Conservation (phyloP, 345 rosid species). For the Toxicodendron radicans region DNA sequence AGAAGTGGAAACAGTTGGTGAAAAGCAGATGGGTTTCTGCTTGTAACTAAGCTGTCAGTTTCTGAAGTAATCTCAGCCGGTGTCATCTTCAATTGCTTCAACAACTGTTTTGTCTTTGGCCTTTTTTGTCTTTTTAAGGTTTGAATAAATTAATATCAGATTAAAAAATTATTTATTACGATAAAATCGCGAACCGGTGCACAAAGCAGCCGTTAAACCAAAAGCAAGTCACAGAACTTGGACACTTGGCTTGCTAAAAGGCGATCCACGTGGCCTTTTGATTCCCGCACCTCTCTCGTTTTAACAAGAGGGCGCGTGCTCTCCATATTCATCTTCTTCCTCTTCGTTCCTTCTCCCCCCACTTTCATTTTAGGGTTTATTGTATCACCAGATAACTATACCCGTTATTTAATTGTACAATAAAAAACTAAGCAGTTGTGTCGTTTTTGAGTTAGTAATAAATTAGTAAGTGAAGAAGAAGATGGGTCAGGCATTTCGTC, state of each 20-base stretch:
- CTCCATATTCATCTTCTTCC: neutral
- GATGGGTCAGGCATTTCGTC: constrained; percentile 99
- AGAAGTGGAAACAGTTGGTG: neutral
- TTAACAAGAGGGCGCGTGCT: neutral
- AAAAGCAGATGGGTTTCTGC: neutral
- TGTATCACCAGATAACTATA: neutral
- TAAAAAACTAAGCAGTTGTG: neutral
- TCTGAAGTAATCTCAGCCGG: neutral
- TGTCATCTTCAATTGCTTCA: neutral
- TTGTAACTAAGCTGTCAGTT: neutral
- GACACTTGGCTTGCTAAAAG: neutral
- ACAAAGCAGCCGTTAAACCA: too few relatives aligned
- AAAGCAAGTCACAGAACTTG: too few relatives aligned
- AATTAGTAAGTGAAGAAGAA: neutral
- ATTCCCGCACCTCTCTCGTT: neutral
- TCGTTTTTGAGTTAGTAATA: constrained; percentile 7
- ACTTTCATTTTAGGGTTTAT: constrained; percentile 5
- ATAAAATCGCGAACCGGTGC: too few relatives aligned
- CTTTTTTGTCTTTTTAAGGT: neutral
- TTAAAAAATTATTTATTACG: too few relatives aligned
- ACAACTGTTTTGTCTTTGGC: too few relatives aligned
- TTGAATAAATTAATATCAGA: too few relatives aligned
- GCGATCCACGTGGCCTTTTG: constrained; percentile 1
- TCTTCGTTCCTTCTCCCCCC: neutral
- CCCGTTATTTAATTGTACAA: neutral